phyloP scores from a whole-genome alignment of 2,329 filamentous ascomycete species.

The Massarina eburnea region DNA sequence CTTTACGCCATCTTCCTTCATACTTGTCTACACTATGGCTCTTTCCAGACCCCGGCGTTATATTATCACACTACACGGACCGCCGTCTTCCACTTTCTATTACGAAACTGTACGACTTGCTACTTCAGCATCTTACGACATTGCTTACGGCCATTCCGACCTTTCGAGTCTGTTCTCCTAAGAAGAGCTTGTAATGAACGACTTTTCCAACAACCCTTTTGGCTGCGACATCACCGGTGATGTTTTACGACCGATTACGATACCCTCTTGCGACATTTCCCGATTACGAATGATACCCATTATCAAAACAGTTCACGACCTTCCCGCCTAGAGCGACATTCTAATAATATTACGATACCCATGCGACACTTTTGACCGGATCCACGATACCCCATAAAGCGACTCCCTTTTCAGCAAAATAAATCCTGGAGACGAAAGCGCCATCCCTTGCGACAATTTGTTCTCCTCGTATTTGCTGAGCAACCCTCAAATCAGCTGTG shows the following conservation, averaged over 20 bases:
- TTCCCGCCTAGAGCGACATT: conserved; percentile 3
- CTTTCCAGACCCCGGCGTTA: not conserved
- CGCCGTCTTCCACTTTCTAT: not conserved
- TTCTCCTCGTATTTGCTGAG: not conserved
- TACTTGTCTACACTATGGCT: not conserved
- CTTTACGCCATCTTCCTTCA: not conserved
- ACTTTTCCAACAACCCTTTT: conserved; percentile 19
- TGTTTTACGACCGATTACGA: conserved; percentile 18
- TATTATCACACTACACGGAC: not conserved
- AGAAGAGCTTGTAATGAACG: conserved; percentile 29
- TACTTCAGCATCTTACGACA: not conserved
- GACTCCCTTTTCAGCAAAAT: not conserved
- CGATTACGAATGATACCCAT: conserved; percentile 8
- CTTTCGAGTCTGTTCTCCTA: conserved; percentile 4
- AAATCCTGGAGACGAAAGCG: not conserved
- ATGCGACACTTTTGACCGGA: not conserved
- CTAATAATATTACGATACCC: conserved; percentile 1
- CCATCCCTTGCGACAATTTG: not conserved
- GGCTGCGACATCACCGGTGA: conserved; percentile 20
- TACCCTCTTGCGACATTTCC: conserved; percentile 3
- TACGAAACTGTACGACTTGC: not conserved
- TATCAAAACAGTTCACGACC: conserved; percentile 1
- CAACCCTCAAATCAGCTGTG: not conserved
- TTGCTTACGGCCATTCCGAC: not conserved
- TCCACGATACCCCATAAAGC: conserved; percentile 7